Evolutionary conservation across 345 rosid species (phyloP).

Genomic region (Aegle marmelos): DNA sequence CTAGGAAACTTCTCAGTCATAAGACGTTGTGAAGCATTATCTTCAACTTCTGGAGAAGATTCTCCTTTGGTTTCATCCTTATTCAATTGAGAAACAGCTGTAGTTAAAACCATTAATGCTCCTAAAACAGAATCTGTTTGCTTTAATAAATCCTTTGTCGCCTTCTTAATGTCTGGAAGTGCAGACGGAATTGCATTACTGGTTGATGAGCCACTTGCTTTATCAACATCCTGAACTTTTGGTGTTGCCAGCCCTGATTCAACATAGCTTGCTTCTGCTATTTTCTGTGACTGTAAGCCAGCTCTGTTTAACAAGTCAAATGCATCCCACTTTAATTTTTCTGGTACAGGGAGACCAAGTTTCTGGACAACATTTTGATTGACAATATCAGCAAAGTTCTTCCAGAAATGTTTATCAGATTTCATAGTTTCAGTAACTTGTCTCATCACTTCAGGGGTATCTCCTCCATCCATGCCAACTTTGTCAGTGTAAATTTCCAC

Average conservation of each 20-base stretch:
- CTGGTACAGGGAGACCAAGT: conserved; percentile 60
- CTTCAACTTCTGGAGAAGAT: conserved; percentile 18
- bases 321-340: conserved; percentile 75
- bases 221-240: conserved; percentile 36
- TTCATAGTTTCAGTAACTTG: conserved; percentile 30
- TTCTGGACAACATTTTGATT: conserved; percentile 66
- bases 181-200: conserved; percentile 51
- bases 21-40: conserved; percentile 18
- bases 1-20: conserved; percentile 39
- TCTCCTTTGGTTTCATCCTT: conserved; percentile 36
- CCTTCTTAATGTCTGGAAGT: conserved; percentile 73
- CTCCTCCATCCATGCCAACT: conserved; percentile 19
- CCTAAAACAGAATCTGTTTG: conserved; percentile 91
- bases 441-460: conserved; percentile 22
- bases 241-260: conserved; percentile 90
- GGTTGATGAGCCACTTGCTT: conserved; percentile 30
- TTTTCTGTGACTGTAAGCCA: conserved; percentile 69
- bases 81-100: conserved; percentile 68
- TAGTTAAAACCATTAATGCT: conserved; percentile 79
- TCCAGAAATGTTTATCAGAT: conserved; percentile 63
- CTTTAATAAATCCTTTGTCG: conserved; percentile 66
- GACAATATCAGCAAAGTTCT: conserved; percentile 52
- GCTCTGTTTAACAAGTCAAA: conserved; percentile 60
- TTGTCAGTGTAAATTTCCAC: conserved; percentile 22
- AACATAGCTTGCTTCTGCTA: conserved; percentile 71